These are phyloP conservation scores for Dentipellis sp. DNA, from an alignment of 768 basidiomycete genomes.

Conservation along the genomic window DNA sequence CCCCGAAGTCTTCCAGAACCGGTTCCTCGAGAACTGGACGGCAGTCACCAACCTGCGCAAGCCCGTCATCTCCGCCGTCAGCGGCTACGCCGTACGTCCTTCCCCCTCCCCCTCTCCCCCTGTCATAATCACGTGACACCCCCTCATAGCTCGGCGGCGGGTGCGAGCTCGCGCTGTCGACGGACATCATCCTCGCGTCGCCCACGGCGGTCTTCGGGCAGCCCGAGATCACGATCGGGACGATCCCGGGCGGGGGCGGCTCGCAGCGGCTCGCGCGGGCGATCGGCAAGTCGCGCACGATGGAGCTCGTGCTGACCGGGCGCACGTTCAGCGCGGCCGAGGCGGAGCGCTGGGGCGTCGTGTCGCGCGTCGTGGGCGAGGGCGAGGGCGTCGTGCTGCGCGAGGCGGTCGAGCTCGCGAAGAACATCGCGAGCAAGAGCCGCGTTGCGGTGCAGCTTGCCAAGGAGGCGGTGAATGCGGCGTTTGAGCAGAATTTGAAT, in stretches of 20 bases:
- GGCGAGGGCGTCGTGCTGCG: conserved; percentile 75
- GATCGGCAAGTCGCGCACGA: conserved; percentile 87
- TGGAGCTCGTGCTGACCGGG: conserved; percentile 92
- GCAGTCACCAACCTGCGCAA: conserved; percentile 67
- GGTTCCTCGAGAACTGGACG: conserved; percentile 84
- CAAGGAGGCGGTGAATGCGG: conserved; percentile 93
- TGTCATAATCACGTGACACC: neutral
- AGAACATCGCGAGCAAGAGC: conserved; percentile 73
- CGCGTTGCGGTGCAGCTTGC: conserved; percentile 74
- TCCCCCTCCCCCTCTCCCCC: neutral
- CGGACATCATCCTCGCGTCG: conserved; percentile 90
- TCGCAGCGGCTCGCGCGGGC: conserved; percentile 82
- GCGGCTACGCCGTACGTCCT: conserved; percentile 76
- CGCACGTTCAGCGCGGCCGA: conserved; percentile 72
- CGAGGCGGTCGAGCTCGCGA: conserved; percentile 78
- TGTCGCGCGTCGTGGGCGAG: conserved; percentile 70
- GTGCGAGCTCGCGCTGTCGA: conserved; percentile 93
- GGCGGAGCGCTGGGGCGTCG: conserved; percentile 82
- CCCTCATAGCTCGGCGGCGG: conserved; percentile 80
- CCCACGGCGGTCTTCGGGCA: conserved; percentile 90
- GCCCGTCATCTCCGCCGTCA: conserved; percentile 93
- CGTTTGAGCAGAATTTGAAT: conserved; percentile 69
- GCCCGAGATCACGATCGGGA: conserved; percentile 92
- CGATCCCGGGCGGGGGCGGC: conserved; percentile 92
- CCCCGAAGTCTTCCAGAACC: conserved; percentile 78